These are phyloP conservation scores for Cymbopogon citratus DNA, from an alignment of 176 grass and related monocot species.

Conservation along the genomic window DNA sequence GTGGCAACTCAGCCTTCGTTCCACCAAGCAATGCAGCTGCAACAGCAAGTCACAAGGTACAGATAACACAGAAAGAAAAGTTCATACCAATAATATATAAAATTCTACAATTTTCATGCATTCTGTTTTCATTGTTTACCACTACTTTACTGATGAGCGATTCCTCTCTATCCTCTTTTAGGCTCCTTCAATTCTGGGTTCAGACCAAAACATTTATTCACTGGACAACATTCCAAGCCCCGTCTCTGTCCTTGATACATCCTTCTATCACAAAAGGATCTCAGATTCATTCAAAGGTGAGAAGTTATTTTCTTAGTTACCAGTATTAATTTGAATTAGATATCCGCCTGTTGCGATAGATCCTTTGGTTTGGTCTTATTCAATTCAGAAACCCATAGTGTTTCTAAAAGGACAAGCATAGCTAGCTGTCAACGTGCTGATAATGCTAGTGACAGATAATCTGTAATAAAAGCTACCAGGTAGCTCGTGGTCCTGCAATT, in stretches of 20 bases:
- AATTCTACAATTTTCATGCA: background rate
- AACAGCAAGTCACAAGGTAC: conserved; percentile 52
- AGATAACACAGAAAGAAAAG: background rate
- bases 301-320: conserved; percentile 23
- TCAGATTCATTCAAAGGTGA: conserved; percentile 77
- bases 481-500: conserved; percentile 51
- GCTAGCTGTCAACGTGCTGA: conserved; percentile 57
- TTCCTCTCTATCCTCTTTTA: conserved; percentile 23
- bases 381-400: conserved; percentile 46
- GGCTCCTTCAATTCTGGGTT: conserved; percentile 24
- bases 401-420: conserved; percentile 56
- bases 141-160: background rate
- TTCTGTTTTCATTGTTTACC: background rate
- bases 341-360: background rate
- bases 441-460: conserved; percentile 63
- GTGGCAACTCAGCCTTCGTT: conserved; percentile 25
- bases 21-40: conserved; percentile 27
- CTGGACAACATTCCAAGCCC: conserved; percentile 56
- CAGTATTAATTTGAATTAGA: conserved; percentile 7
- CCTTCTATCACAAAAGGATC: conserved; percentile 64
- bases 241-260: conserved; percentile 77
- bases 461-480: conserved; percentile 62
- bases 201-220: conserved; percentile 34
- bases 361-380: conserved; percentile 34
- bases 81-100: background rate